These are phyloP conservation scores for Kandelia obovata DNA, from an alignment of 345 rosid genomes.

Conservation along the genomic window DNA sequence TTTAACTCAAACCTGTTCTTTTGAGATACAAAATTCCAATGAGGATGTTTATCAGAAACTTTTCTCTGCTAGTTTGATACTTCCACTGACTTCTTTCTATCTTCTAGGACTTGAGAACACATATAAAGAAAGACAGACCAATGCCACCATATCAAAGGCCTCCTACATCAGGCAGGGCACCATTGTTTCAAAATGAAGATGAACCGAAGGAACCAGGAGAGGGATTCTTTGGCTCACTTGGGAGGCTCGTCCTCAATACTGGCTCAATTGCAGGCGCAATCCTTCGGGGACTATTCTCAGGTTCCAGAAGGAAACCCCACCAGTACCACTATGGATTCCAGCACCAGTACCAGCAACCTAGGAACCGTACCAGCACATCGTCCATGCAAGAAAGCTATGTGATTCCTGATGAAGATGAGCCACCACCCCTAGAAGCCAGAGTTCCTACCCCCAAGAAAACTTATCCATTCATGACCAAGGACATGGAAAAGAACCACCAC, in stretches of 20 bases:
- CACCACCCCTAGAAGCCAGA: constrained; percentile 59
- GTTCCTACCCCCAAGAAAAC: constrained; percentile 45
- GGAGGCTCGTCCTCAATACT: constrained; percentile 62
- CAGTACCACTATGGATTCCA: constrained; percentile 28
- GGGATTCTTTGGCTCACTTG: constrained; percentile 68
- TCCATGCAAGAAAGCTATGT: constrained; percentile 77
- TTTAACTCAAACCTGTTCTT: no score
- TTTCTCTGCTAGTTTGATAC: no score
- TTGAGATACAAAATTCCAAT: no score
- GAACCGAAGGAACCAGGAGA: constrained; percentile 62
- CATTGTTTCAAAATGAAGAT: constrained; percentile 61
- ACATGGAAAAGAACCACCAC: constrained; percentile 36
- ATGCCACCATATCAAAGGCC: constrained; percentile 68
- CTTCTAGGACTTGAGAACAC: constrained; percentile 44
- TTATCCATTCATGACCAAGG: constrained; percentile 45
- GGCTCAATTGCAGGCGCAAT: constrained; percentile 65
- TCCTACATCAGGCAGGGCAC: constrained; percentile 56
- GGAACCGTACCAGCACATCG: constrained; percentile 43
- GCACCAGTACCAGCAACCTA: constrained; percentile 43
- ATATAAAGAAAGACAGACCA: constrained; percentile 35
- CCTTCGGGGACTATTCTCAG: constrained; percentile 43
- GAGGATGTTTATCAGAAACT: no score
- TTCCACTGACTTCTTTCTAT: background rate
- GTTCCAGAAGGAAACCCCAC: constrained; percentile 40
- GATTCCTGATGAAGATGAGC: constrained; percentile 75